These are phyloP conservation scores for Liquidambar formosana DNA, from an alignment of 164 flowering plant genomes.

Conservation along the genomic window DNA sequence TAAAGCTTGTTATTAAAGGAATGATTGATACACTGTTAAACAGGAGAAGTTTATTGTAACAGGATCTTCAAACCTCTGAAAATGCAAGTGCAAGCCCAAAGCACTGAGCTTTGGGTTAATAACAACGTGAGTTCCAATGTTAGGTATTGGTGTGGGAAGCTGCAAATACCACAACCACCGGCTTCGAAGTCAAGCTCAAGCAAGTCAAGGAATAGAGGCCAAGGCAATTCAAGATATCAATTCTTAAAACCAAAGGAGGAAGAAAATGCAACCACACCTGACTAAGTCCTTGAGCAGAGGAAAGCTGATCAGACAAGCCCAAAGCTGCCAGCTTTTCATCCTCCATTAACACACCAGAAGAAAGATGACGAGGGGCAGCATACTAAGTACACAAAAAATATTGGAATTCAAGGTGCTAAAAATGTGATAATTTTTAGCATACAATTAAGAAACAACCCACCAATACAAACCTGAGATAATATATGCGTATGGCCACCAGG, in stretches of 20 bases:
- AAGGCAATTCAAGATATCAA: no score
- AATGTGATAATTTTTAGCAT: neutral
- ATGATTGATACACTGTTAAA: neutral
- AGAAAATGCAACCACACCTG: slow-evolving; percentile 47
- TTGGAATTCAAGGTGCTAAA: neutral
- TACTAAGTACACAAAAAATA: slow-evolving; percentile 42
- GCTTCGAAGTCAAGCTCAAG: neutral
- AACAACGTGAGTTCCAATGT: slow-evolving; percentile 72
- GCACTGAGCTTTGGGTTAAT: slow-evolving; percentile 73
- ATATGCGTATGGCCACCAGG: slow-evolving; percentile 60
- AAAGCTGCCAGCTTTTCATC: slow-evolving; percentile 81
- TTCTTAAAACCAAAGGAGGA: neutral
- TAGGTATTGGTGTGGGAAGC: slow-evolving; percentile 72
- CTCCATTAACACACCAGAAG: slow-evolving; percentile 58
- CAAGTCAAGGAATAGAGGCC: no score
- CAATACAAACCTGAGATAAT: slow-evolving; percentile 58
- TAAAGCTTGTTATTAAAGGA: neutral
- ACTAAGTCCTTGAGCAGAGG: slow-evolving; percentile 71
- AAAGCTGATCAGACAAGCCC: slow-evolving; percentile 74
- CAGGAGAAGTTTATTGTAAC: neutral
- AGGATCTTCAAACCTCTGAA: slow-evolving; percentile 71
- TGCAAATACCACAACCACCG: slow-evolving; percentile 31
- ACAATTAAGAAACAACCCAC: neutral
- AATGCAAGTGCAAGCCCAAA: slow-evolving; percentile 68
- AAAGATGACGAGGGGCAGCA: slow-evolving; percentile 64